Evolutionary conservation across 495 filamentous ascomycete species (phyloP), one percentile per base, ranked within the genome.

Genomic region (Chaetomium tenue): DNA sequence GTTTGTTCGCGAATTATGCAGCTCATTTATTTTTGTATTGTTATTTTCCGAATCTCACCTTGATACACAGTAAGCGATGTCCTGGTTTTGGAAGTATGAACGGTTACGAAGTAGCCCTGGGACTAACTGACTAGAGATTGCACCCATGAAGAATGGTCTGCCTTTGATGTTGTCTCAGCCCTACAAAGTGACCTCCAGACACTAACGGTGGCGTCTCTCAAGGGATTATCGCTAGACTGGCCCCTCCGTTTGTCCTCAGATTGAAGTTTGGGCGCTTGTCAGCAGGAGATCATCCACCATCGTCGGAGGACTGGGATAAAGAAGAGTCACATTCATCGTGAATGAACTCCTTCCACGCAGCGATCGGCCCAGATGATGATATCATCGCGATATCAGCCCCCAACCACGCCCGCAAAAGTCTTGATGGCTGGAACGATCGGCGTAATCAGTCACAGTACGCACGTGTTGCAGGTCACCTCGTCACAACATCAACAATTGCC

Each of bases 391-490:
- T 30, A 26, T 52, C 50, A 52, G 50, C 25, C 46, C 46, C 46
- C 46, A 48, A 48, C n/a, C 18, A 50, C 47, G 22, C 50, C 50
- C 25, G 50, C 23, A 26, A 30, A 12, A 28, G 23, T 7, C 25
- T 53, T 53, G 50, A 26, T 30, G 50, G 13, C 52, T 16, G 18
- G n/a, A 28, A 13, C 54, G 54, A 57, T 57, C 54, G 12, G 7
- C 40, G 54, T 33, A 22, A 15, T 20, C 52, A 37, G 28, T 7
- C 28, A 42, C 54, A 25, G 28, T 33, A 42, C 33, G 54, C 20
- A 40, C 33, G 33, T 57, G 54, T 57, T n/a, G 20, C 52, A 23
- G 40, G 54, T 37, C 52, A 55, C 52, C 28, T 30, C 6, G 28
- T 30, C 28, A 33, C 8, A 18, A 13, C 46, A 20, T 23, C 46